A percentile compares a stretch with the other conserved stretches of the same genome.
These are phyloP conservation scores for Fusarium pseudonygamai DNA, from an alignment of 2,329 filamentous ascomycete genomes.

Conservation along the genomic window DNA sequence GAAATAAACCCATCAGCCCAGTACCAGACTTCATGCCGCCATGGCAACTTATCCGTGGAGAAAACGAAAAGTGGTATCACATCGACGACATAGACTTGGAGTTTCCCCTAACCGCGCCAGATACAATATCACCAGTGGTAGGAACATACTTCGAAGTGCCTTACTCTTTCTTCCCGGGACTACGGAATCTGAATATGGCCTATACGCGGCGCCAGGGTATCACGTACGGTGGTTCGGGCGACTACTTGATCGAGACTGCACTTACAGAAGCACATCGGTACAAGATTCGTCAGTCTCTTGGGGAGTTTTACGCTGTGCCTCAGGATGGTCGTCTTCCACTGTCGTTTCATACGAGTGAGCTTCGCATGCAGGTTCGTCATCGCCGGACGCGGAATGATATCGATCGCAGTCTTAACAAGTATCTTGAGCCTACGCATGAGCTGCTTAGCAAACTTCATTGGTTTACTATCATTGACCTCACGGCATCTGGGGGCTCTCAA, in stretches of 20 bases:
- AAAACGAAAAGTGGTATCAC: constrained; percentile 8
- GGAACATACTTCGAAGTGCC: background rate
- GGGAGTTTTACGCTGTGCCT: background rate
- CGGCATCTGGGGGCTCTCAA: background rate
- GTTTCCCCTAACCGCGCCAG: background rate
- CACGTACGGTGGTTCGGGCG: background rate
- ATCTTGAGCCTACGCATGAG: background rate
- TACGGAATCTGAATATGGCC: background rate
- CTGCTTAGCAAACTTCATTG: background rate
- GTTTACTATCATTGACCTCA: background rate
- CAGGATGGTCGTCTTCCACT: background rate
- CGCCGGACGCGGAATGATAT: background rate
- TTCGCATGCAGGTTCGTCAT: background rate
- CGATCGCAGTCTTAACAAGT: background rate
- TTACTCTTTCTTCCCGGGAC: background rate
- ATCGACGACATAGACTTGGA: background rate
- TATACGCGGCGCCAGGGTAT: background rate
- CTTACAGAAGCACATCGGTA: background rate
- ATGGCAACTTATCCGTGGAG: background rate
- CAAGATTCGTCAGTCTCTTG: background rate
- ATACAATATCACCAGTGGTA: background rate
- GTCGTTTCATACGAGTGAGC: background rate
- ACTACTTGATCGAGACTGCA: background rate
- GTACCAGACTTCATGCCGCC: background rate
- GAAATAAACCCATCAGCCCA: background rate